phyloP scores from a whole-genome alignment of 1,139 yeast species.

The Wickerhamomyces sp. region DNA sequence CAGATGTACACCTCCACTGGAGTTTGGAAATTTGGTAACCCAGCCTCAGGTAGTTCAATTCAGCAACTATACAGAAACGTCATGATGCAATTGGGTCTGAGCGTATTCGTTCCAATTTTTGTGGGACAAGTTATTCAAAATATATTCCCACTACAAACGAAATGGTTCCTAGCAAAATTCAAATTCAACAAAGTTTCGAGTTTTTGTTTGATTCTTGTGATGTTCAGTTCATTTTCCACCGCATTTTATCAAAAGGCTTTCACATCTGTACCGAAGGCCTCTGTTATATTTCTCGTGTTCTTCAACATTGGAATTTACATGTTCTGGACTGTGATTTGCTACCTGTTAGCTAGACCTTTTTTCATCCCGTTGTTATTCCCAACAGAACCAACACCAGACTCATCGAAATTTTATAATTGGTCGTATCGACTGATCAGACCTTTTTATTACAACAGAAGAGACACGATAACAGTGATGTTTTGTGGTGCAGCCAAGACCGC shows the following conservation, averaged over 20 bases:
- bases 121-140: constrained; percentile 85
- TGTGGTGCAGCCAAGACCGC: constrained; percentile 95
- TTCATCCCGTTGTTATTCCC: constrained; percentile 41
- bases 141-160: constrained; percentile 56
- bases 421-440: constrained; percentile 46
- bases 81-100: constrained; percentile 80
- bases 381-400: constrained; percentile 40
- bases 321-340: constrained; percentile 64
- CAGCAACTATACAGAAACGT: constrained; percentile 62
- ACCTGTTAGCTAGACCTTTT: constrained; percentile 54
- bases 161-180: constrained; percentile 54
- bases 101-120: constrained; percentile 77
- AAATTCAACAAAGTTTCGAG: constrained; percentile 69
- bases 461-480: constrained; percentile 73
- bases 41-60: constrained; percentile 53
- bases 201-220: constrained; percentile 68
- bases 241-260: constrained; percentile 83
- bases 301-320: constrained; percentile 76
- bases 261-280: constrained; percentile 58
- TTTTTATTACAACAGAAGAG: constrained; percentile 63
- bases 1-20: constrained; percentile 58
- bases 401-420: constrained; percentile 37
- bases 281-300: constrained; percentile 71
- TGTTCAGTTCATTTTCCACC: constrained; percentile 84
- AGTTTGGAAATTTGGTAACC: constrained; percentile 77